Evolutionary conservation across 2,329 filamentous ascomycete species (phyloP).

Genomic region (Phoma sp.): DNA sequence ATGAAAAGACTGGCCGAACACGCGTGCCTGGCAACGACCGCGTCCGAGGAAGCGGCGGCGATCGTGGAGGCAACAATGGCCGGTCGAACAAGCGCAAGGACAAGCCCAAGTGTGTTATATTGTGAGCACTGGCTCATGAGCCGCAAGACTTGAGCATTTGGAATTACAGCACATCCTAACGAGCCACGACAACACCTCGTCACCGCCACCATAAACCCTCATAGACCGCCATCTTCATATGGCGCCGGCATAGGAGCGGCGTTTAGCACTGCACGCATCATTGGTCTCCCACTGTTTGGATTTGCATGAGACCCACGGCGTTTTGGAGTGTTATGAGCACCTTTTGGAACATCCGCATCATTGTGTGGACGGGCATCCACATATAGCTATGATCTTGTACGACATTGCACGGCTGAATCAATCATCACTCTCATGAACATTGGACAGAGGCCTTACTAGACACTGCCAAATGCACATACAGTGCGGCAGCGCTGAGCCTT

Average conservation of each 20-base stretch:
- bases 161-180: slow-evolving; percentile 36
- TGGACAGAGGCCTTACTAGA: slow-evolving; percentile 6
- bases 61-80: slow-evolving; percentile 25
- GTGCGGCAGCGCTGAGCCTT: not conserved
- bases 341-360: slow-evolving; percentile 20
- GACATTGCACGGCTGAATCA: slow-evolving; percentile 32
- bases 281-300: slow-evolving; percentile 30
- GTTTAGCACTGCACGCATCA: slow-evolving; percentile 44
- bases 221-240: slow-evolving; percentile 39
- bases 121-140: slow-evolving; percentile 29
- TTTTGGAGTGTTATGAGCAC: slow-evolving; percentile 38
- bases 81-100: slow-evolving; percentile 30
- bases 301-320: slow-evolving; percentile 43
- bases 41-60: slow-evolving; percentile 21
- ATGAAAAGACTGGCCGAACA: slow-evolving; percentile 19
- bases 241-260: slow-evolving; percentile 48
- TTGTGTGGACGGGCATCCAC: slow-evolving; percentile 23
- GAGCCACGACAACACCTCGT: slow-evolving; percentile 37
- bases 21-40: slow-evolving; percentile 29
- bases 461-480: not conserved
- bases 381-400: slow-evolving; percentile 28
- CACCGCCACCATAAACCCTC: slow-evolving; percentile 34
- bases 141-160: slow-evolving; percentile 29
- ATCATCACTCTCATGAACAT: slow-evolving; percentile 10
- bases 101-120: slow-evolving; percentile 46